Conservation (phyloP, 2,329 filamentous ascomycete species). For the Gaeumannomyces tritici region DNA sequence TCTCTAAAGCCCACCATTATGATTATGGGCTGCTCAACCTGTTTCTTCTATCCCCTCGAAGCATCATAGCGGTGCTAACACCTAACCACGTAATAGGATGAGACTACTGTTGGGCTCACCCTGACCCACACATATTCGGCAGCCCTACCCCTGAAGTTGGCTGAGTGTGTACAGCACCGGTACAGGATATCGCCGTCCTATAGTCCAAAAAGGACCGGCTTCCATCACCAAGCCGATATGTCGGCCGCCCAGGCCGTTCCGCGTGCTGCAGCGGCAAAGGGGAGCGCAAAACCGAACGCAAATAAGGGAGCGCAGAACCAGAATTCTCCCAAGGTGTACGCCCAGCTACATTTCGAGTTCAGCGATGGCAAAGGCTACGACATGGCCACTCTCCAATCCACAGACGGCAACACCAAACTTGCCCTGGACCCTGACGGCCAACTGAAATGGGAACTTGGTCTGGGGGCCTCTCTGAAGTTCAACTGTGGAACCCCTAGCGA, state of each 20-base stretch:
- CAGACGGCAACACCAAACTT: slow-evolving; percentile 1
- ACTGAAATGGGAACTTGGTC: slow-evolving; percentile 1
- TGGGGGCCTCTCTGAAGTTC: slow-evolving; percentile 1
- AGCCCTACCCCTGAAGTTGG: not conserved
- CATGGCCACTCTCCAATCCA: not conserved
- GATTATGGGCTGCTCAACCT: too few relatives aligned
- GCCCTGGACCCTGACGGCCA: not conserved
- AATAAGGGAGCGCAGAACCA: not conserved
- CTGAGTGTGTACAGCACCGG: not conserved
- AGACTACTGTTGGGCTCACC: not conserved
- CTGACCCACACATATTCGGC: not conserved
- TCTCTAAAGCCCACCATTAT: too few relatives aligned
- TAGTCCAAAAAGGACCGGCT: not conserved
- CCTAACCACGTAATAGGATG: not conserved
- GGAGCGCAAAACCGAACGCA: not conserved
- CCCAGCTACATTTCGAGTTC: slow-evolving; percentile 2
- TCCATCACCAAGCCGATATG: not conserved
- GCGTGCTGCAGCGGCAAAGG: not conserved
- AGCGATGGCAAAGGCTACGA: slow-evolving; percentile 3
- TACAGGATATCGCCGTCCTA: not conserved
- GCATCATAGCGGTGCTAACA: not conserved
- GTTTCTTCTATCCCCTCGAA: too few relatives aligned
- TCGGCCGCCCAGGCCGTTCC: not conserved
- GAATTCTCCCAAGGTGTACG: not conserved
- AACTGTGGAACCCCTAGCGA: not conserved